Percentiles rank a stretch among this genome's conserved stretches.
phyloP scores from a whole-genome alignment of 2,329 filamentous ascomycete species.

The Leptographium galeiforme region DNA sequence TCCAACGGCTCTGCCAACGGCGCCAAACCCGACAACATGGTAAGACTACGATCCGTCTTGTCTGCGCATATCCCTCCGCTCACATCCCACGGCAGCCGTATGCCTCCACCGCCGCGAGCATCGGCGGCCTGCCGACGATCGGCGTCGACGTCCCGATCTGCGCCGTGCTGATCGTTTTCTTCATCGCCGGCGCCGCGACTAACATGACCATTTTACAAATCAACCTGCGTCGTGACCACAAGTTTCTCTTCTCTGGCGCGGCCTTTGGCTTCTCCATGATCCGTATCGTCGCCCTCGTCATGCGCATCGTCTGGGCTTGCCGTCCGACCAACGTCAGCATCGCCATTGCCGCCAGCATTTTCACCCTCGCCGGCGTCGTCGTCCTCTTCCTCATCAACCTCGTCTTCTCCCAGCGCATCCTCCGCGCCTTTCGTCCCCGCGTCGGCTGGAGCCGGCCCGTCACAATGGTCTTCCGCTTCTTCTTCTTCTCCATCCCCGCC shows the following conservation, averaged over 20 bases:
- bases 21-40: too few relatives aligned
- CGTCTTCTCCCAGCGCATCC: slow-evolving; percentile 60
- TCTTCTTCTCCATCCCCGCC: slow-evolving; percentile 42
- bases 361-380: slow-evolving; percentile 61
- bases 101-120: slow-evolving; percentile 21
- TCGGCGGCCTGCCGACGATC: slow-evolving; percentile 45
- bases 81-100: background rate
- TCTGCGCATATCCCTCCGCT: too few relatives aligned
- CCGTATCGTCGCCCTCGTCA: slow-evolving; percentile 34
- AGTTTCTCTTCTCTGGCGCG: slow-evolving; percentile 45
- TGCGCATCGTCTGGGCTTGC: slow-evolving; percentile 40
- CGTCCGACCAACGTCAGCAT: slow-evolving; percentile 25
- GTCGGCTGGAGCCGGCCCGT: slow-evolving; percentile 53
- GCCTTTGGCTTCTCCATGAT: slow-evolving; percentile 46
- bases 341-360: slow-evolving; percentile 49
- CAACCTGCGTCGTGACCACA: slow-evolving; percentile 37
- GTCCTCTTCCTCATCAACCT: slow-evolving; percentile 69
- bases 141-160: slow-evolving; percentile 51
- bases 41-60: too few relatives aligned
- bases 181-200: slow-evolving; percentile 33
- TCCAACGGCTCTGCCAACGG: too few relatives aligned
- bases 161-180: slow-evolving; percentile 47
- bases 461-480: slow-evolving; percentile 36
- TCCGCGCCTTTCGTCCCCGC: slow-evolving; percentile 57
- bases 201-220: slow-evolving; percentile 46